Evolutionary conservation across 2,329 filamentous ascomycete species (phyloP), one percentile per base, ranked within the genome.

Genomic region (Septoria linicola): DNA sequence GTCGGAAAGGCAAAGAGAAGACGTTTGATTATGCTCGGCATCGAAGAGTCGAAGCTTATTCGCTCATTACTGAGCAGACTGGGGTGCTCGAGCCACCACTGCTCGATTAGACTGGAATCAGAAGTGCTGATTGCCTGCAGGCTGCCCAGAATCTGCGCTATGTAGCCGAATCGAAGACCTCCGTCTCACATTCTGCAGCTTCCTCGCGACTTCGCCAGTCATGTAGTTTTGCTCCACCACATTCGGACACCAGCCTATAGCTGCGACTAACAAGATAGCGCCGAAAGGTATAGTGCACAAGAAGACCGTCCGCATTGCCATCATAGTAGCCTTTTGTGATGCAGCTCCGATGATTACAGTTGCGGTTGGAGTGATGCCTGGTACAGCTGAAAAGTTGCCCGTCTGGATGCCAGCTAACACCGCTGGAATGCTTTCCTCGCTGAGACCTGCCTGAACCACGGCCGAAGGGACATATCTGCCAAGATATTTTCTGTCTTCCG

Each of bases 1-100:
- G 76, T 59, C 68, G 73, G 40, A 70, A 70, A 40, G 76, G 73
- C 1, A 78, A 77, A 62, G 71, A 73, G 56, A 74, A 73, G 54
- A 67, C 65, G 8, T 76, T 79, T 68, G 63, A 76, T 65, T 72
- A 75, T 58, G 70, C 62, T 17, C 68, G 68, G 57, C 74, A 77
- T 65, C 63, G 74, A 43, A 64, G 73, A 57, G 65, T 72, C 8
- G 74, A 76, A 62, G 67, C 73, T 27, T 76, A 76, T 53, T 64
- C 65, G 1, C 62, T 70, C 20, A 69, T 76, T 19, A 59, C 68
- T 13, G 58, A 66, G 41, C 72, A 75, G 63, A 72, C 72, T 5
- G 74, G 73, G 1, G 68, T 71, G 25, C 54, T 68, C 3, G 70
- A 72, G 61, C 66, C 65, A 5, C 63, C 67, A 36, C 49, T 70